These are phyloP conservation scores for Astrothelium subdiscretum DNA, from an alignment of 495 filamentous ascomycete genomes.

Conservation along the genomic window DNA sequence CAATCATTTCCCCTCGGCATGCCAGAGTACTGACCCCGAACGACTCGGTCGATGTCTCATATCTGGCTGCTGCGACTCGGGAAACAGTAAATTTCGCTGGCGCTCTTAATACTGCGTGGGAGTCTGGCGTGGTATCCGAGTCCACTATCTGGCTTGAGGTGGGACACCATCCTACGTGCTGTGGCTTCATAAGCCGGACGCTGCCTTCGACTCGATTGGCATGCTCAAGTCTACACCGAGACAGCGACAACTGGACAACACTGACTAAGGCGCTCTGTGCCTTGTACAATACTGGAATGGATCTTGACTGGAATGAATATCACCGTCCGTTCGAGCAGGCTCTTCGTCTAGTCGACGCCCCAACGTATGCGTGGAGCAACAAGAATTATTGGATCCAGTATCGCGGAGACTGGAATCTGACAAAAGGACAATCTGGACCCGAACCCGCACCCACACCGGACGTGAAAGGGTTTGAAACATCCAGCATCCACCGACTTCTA, in stretches of 20 bases:
- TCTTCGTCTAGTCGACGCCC: constrained; percentile 41
- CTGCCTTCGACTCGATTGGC: constrained; percentile 35
- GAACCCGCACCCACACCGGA: constrained; percentile 11
- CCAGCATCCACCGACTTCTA: neutral
- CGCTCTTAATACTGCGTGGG: constrained; percentile 46
- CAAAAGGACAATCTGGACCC: constrained; percentile 31
- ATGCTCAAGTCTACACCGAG: constrained; percentile 46
- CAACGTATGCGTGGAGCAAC: constrained; percentile 63
- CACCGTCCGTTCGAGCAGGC: constrained; percentile 60
- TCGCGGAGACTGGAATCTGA: constrained; percentile 43
- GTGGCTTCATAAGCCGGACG: constrained; percentile 16
- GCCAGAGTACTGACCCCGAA: constrained; percentile 14
- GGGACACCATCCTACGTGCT: constrained; percentile 20
- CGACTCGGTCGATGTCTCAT: constrained; percentile 29
- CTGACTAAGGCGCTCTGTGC: constrained; percentile 47
- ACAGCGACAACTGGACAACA: constrained; percentile 51
- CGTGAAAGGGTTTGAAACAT: neutral
- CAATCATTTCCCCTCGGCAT: constrained; percentile 17
- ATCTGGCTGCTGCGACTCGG: constrained; percentile 57
- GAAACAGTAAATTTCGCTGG: constrained; percentile 64
- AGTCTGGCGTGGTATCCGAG: constrained; percentile 3
- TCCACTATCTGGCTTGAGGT: constrained; percentile 21
- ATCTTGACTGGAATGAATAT: constrained; percentile 67
- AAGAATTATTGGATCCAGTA: constrained; percentile 81
- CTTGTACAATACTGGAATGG: constrained; percentile 53